Base-by-base conservation (phyloP, 1,284 basidiomycete species). In the Cutaneotrichosporon cutaneum region DNA sequence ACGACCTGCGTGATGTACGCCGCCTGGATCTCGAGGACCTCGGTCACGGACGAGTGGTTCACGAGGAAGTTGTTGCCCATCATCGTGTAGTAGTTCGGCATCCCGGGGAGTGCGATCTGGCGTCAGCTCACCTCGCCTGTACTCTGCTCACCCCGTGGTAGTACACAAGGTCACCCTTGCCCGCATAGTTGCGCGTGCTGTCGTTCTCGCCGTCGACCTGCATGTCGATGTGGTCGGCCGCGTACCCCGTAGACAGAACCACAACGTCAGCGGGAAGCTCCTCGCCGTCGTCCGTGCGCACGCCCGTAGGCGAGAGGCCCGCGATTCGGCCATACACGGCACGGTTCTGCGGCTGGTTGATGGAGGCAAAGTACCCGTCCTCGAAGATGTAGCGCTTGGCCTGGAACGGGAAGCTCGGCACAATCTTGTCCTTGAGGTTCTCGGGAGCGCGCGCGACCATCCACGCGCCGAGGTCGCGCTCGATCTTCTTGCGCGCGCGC, bases 61-160 rank as follows among this genome's bases (percentile, higher is more conserved):
- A 66, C 62, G 24, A 70, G 64, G 21, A 63, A 65, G 63, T 75
- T 75, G 63, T 69, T 65, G 53, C 72, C 72, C 22, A 69, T 64
- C 55, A 72, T 56, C 14, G 63, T 57, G 65, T 66, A 74, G 54
- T 64, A 61, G 65, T 75, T 75, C 27, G 72, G 74, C 48, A 66
- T 61, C 36, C 61, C 64, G 6, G 64, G 59, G 35, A 63, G 59
- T 5, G 64, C 48, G 33, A 63, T 60, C 56, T 60, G 27, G 32
- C 32, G 58, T 53, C 45, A 59, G 54, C 35, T 4, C 50, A 24
- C 3, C 6, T 4, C 21, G n/a, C n/a, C n/a, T n/a, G n/a, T n/a
- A n/a, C n/a, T n/a, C n/a, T n/a, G 45, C 54, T 44, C 18, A 62
- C 58, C 13, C 61, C 64, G 51, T 60, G 64, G 61, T 66, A 66